Evolutionary conservation across 306 rosid species (phyloP).

Genomic region (Begonia peltatifolia): DNA sequence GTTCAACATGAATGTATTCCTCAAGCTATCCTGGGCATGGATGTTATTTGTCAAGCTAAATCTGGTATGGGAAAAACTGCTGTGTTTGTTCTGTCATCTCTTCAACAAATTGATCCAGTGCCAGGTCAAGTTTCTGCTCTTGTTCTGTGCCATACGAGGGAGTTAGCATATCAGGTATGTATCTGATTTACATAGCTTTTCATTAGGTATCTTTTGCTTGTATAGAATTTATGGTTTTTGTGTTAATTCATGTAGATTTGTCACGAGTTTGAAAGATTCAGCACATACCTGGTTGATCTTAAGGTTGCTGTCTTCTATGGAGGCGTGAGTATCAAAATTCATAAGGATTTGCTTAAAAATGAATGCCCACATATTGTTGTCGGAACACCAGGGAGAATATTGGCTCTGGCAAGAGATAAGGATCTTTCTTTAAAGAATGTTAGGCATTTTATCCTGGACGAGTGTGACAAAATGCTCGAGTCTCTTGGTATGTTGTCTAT

Average conservation of each 20-base stretch:
- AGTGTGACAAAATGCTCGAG: slow-evolving; percentile 98
- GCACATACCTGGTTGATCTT: slow-evolving; percentile 81
- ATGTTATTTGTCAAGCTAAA: slow-evolving; percentile 96
- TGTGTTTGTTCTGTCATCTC: slow-evolving; percentile 82
- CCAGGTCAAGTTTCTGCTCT: slow-evolving; percentile 96
- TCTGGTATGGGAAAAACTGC: slow-evolving; percentile 99
- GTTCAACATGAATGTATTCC: slow-evolving; percentile 99
- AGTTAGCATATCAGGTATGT: slow-evolving; percentile 84
- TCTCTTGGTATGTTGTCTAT: slow-evolving; percentile 53
- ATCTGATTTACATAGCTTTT: neutral
- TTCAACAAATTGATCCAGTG: slow-evolving; percentile 98
- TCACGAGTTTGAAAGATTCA: slow-evolving; percentile 96
- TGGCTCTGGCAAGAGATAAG: slow-evolving; percentile 74
- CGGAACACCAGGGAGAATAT: slow-evolving; percentile 95
- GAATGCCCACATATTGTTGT: slow-evolving; percentile 99
- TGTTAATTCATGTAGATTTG: slow-evolving; percentile 43
- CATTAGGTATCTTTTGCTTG: neutral
- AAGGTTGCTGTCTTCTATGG: slow-evolving; percentile 99
- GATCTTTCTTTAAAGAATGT: slow-evolving; percentile 88
- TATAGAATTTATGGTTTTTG: neutral
- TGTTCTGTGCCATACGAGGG: slow-evolving; percentile 89
- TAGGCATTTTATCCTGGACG: slow-evolving; percentile 91
- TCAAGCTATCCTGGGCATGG: slow-evolving; percentile 99
- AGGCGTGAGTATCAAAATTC: slow-evolving; percentile 84
- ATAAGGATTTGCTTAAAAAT: slow-evolving; percentile 77